Conservation (phyloP, 75 land plant genomes). For the Pinus tabuliformis region DNA sequence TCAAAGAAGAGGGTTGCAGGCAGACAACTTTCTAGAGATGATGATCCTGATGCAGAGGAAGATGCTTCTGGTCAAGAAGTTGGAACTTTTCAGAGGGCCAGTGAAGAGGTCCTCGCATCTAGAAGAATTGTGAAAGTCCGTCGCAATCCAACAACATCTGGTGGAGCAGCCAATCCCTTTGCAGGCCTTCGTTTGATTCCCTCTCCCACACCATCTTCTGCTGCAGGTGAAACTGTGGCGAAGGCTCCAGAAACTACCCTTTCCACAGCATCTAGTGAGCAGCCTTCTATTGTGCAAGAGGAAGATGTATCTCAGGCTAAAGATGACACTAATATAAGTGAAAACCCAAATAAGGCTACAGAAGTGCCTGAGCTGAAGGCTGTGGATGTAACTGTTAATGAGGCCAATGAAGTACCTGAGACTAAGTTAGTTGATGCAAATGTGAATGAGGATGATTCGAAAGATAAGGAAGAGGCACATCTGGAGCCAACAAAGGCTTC, state of each 20-base stretch:
- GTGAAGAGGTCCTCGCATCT: conserved; percentile 76
- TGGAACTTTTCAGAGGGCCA: conserved; percentile 75
- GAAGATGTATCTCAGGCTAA: neutral
- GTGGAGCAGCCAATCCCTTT: conserved; percentile 64
- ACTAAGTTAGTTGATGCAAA: neutral
- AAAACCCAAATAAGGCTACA: neutral
- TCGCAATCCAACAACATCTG: conserved; percentile 27
- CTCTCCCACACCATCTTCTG: conserved; percentile 29
- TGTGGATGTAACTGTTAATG: neutral
- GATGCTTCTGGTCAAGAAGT: conserved; percentile 39
- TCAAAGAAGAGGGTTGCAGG: conserved; percentile 78
- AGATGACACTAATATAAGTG: neutral
- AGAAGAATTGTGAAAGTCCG: conserved; percentile 92
- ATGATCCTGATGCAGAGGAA: conserved; percentile 61
- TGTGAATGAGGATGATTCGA: conserved; percentile 10
- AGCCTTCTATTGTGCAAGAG: conserved; percentile 6
- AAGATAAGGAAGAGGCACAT: conserved; percentile 7
- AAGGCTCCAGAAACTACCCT: conserved; percentile 3
- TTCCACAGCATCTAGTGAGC: neutral
- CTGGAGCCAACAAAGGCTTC: neutral
- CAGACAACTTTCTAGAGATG: conserved; percentile 54
- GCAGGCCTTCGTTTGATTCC: conserved; percentile 73
- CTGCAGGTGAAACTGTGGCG: neutral
- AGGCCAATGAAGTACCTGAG: neutral
- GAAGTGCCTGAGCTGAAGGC: neutral